Evolutionary conservation across 108 stramenopile species (phyloP), one percentile per base, ranked within the genome.

Genomic region (Discostella stelligeroides): DNA sequence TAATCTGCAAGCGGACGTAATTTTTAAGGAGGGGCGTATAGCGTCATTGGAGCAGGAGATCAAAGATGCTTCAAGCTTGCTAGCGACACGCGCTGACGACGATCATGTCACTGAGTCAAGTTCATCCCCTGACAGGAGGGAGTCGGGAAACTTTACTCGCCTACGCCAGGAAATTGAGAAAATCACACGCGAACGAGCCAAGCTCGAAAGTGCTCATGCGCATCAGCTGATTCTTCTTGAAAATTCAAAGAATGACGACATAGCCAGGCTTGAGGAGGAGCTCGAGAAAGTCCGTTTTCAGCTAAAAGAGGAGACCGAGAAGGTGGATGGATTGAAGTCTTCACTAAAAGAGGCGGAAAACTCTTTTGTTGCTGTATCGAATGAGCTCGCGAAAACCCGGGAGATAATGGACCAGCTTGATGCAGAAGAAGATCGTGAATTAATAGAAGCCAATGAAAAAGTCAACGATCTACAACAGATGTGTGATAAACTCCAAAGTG

Each of bases 331-430:
- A 1, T 23, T 74, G 60, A 74, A 43, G 51, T 34, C 51, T 25
- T 48, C 40, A 1, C 42, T 83, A 7, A 80, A 83, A 50, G 73
- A 70, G 20, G 55, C 81, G 27, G 82, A 85, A 48, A 76, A 81
- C 53, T 45, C 65, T 1, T 45, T 80, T 24, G 30, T 50, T 18
- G 59, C 53, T 39, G 34, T 68, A n/a, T 57, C 66, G 2, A 39
- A 40, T 0, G 82, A 80, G 51, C 34, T 78, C 14, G 63, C 55
- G 18, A 40, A 60, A 40, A 65, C 57, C 5, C 64, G 55, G 1
- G 45, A 60, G 21, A 65, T 69, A 24, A 59, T 79, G 60, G 61
- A 65, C 17, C 51, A 72, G 20, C 64, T 66, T 29, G 51, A 82
- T 58, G 71, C 60, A 8, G 27, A 67, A 20, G 37, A 54, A 28